Conservation (phyloP, 2,329 filamentous ascomycete genomes). For the Fusarium newnesense region DNA sequence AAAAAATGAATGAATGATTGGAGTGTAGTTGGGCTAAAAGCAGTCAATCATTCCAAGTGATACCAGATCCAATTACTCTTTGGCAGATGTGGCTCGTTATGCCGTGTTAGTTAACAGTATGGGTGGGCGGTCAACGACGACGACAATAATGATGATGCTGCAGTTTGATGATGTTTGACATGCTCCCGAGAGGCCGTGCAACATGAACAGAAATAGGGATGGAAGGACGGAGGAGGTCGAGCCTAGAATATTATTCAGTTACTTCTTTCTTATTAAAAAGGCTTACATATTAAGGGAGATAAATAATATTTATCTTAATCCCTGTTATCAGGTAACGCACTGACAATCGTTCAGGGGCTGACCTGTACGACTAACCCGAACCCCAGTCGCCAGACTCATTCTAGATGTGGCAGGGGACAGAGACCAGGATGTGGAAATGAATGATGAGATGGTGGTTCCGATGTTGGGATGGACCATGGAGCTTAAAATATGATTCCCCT, state of each 20-base stretch:
- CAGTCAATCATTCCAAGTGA: slow-evolving; percentile 12
- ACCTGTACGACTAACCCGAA: slow-evolving; percentile 45
- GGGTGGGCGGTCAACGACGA: slow-evolving; percentile 18
- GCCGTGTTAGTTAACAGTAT: slow-evolving; percentile 5
- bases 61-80: slow-evolving; percentile 20
- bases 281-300: too few species aligned
- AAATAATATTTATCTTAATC: too few species aligned
- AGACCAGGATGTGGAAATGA: slow-evolving; percentile 43
- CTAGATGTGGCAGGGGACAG: slow-evolving; percentile 47
- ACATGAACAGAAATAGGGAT: slow-evolving; percentile 28
- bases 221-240: slow-evolving; percentile 40
- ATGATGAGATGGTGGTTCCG: slow-evolving; percentile 46
- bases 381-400: slow-evolving; percentile 45
- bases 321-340: too few species aligned
- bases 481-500: slow-evolving; percentile 37
- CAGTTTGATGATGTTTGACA: slow-evolving; percentile 13
- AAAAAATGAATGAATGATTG: background rate
- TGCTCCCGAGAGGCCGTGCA: slow-evolving; percentile 28
- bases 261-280: too few species aligned
- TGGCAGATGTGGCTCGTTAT: slow-evolving; percentile 13
- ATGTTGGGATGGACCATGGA: slow-evolving; percentile 42
- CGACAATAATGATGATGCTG: slow-evolving; percentile 15
- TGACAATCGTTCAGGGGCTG: too few species aligned
- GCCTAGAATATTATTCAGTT: too few species aligned
- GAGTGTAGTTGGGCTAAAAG: slow-evolving; percentile 1